These are phyloP conservation scores for Mrakia frigida DNA, from an alignment of 768 basidiomycete genomes.

Conservation along the genomic window DNA sequence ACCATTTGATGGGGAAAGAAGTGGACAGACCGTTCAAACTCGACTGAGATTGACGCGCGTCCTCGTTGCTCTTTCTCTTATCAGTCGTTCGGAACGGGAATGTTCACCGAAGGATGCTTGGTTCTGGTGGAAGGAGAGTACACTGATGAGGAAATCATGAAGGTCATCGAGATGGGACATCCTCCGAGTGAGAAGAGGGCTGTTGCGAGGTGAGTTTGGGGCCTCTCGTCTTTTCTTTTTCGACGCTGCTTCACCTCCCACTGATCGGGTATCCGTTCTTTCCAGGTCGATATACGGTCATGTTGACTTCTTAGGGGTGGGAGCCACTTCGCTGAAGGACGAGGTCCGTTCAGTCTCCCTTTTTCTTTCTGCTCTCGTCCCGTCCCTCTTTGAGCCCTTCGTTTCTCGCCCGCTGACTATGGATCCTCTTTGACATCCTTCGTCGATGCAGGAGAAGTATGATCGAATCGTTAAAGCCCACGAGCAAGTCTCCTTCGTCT, in stretches of 20 bases:
- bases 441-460: conserved; percentile 42
- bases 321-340: conserved; percentile 80
- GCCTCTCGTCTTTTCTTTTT: background rate
- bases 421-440: background rate
- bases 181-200: conserved; percentile 90
- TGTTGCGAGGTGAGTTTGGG: conserved; percentile 60
- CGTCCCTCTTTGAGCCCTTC: background rate
- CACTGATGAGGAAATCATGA: conserved; percentile 79
- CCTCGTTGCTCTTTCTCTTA: too few species aligned
- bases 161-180: conserved; percentile 91
- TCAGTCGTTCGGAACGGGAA: conserved; percentile 82
- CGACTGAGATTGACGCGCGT: background rate
- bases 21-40: background rate
- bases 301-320: conserved; percentile 93
- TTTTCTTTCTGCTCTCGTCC: conserved; percentile 4
- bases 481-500: conserved; percentile 73
- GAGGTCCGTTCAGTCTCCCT: conserved; percentile 57
- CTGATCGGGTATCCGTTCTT: background rate
- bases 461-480: conserved; percentile 41
- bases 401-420: background rate
- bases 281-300: conserved; percentile 87
- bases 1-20: background rate
- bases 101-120: conserved; percentile 94
- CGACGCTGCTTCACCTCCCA: conserved; percentile 21
- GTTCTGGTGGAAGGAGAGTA: conserved; percentile 95